These are phyloP conservation scores for Alisma plantagoaquatica DNA, from an alignment of 106 monocot species.

Conservation along the genomic window DNA sequence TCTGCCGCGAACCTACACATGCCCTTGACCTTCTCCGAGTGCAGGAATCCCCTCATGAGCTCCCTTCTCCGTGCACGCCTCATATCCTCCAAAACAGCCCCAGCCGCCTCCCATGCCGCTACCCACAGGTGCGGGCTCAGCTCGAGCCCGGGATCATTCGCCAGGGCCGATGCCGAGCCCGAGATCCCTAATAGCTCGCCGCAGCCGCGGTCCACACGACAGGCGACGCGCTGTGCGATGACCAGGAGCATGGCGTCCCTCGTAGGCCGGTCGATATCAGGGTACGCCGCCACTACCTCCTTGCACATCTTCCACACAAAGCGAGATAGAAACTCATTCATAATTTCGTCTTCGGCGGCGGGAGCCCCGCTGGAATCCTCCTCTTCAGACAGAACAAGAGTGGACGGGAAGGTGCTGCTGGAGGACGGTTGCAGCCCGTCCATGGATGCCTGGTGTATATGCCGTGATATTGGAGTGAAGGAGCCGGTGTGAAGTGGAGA, in stretches of 20 bases:
- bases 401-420: background rate
- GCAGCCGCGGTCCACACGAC: background rate
- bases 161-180: background rate
- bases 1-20: conserved; percentile 89
- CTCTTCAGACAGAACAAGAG: background rate
- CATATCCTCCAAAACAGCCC: conserved; percentile 54
- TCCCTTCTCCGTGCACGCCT: conserved; percentile 39
- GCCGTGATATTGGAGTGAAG: too few relatives aligned
- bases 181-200: background rate
- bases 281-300: conserved; percentile 53
- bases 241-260: conserved; percentile 78
- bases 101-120: conserved; percentile 45
- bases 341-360: conserved; percentile 21
- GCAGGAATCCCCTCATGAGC: conserved; percentile 68
- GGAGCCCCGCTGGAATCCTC: background rate
- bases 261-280: conserved; percentile 19
- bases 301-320: conserved; percentile 50
- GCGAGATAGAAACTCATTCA: conserved; percentile 89
- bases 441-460: too few relatives aligned
- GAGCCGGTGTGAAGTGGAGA: too few relatives aligned
- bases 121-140: conserved; percentile 82
- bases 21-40: conserved; percentile 76
- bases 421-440: too few relatives aligned
- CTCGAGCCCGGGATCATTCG: conserved; percentile 22
- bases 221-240: conserved; percentile 27